Percentiles rank a stretch among this genome's conserved stretches.
These are phyloP conservation scores for Hylodesmum podocarpum DNA, from an alignment of 306 rosid species.

Conservation along the genomic window DNA sequence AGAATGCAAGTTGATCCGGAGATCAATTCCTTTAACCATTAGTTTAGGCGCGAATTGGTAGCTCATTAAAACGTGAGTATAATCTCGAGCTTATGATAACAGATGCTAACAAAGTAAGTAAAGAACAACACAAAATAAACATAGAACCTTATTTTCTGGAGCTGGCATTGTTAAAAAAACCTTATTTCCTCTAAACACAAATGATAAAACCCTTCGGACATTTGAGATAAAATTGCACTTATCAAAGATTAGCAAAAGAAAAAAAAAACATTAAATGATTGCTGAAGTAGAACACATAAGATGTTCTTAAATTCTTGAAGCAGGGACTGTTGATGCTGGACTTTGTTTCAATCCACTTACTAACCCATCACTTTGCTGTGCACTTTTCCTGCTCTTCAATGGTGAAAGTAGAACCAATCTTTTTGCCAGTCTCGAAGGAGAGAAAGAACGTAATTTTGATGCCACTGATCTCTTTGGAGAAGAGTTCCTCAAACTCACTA, in stretches of 20 bases:
- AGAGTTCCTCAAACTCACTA: constrained; percentile 28
- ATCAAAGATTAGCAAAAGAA: neutral
- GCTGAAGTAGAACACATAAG: neutral
- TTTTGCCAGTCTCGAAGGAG: constrained; percentile 80
- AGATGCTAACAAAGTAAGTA: neutral
- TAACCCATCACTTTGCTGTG: constrained; percentile 47
- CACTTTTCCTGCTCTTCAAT: constrained; percentile 58
- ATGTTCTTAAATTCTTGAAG: constrained; percentile 40
- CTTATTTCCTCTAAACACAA: neutral
- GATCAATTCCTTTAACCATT: neutral
- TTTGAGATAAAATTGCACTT: too few species aligned
- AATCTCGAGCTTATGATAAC: neutral
- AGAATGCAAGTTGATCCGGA: neutral
- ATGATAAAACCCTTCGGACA: neutral
- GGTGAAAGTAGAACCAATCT: constrained; percentile 86
- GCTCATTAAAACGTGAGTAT: neutral
- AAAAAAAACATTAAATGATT: neutral
- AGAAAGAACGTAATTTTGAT: constrained; percentile 72
- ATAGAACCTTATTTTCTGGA: neutral
- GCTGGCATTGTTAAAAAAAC: too few species aligned
- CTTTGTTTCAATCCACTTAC: constrained; percentile 65
- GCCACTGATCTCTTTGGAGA: constrained; percentile 67
- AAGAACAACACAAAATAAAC: neutral
- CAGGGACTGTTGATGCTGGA: constrained; percentile 48
- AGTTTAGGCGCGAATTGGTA: neutral